Evolutionary conservation across 805 yeast genomes (phyloP).

Genomic region (Lachancea fermentati): DNA sequence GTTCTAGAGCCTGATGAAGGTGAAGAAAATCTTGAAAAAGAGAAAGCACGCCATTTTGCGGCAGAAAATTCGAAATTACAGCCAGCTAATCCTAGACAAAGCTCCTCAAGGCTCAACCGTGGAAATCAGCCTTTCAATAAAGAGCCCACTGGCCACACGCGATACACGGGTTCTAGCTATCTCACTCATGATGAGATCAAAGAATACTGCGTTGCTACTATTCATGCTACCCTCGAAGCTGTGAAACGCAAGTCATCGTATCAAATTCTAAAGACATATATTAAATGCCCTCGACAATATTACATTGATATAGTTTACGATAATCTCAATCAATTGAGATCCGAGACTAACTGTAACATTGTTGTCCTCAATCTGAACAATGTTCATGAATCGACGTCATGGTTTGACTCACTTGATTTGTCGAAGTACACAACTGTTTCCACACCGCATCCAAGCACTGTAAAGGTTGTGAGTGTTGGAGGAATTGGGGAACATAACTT

Average conservation of each 20-base stretch:
- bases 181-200: conserved; percentile 29
- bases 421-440: conserved; percentile 20
- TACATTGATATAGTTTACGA: conserved; percentile 26
- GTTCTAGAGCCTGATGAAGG: conserved; percentile 1
- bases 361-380: conserved; percentile 30
- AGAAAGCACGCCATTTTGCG: not conserved
- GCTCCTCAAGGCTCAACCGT: not conserved
- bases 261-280: conserved; percentile 30
- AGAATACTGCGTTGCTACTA: conserved; percentile 26
- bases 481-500: conserved; percentile 31
- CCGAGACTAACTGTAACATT: conserved; percentile 31
- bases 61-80: not conserved
- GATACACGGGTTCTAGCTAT: conserved; percentile 12
- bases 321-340: conserved; percentile 27
- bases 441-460: conserved; percentile 30
- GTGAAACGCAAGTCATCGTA: conserved; percentile 26
- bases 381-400: conserved; percentile 29
- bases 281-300: conserved; percentile 29
- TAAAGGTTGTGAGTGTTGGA: conserved; percentile 29
- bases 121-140: not conserved
- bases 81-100: not conserved
- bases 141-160: not conserved
- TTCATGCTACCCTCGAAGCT: conserved; percentile 24
- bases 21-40: not conserved
- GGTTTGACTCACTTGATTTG: conserved; percentile 27